Base-by-base conservation (phyloP, 441 rosid genomes). In the Jatropha multifida region DNA sequence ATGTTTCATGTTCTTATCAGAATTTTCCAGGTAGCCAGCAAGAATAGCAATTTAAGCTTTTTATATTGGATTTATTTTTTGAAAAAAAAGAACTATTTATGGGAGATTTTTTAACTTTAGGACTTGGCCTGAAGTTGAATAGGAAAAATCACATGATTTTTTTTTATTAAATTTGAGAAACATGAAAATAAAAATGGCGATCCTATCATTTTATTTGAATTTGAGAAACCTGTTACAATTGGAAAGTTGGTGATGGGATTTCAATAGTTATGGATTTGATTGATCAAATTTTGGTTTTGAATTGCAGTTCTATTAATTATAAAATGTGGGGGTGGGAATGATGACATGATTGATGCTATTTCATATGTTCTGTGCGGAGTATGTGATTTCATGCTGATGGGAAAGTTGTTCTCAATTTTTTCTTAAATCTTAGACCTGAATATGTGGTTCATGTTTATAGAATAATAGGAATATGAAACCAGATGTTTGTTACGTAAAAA, bases 1-100 rank as follows among this genome's bases (percentile, higher is more conserved):
- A 77, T 73, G 88, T 81, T 83, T 82, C 86, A 3, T 85, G 86
- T 75, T 81, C 89, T 38, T 83, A 79, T 72, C 82, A 84, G 32
- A 86, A 82, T 75, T 80, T 81, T 69, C 80, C 92, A 81, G 97
- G 98, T 93, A 82, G 42, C 69, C 56, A 10, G 63, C 41, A 37
- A 32, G 32, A 32, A 32, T 27, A 9, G n/a, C 66, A 59, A 72
- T 3, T 69, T 27, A 46, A 38, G 41, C 61, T 60, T 48, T 78
- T 26, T 51, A 56, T 56, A 26, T 20, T 6, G 2, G 23, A 9
- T 56, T 56, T n/a, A 56, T 32, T 32, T 32, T 32, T 32, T 32
- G 2, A 32, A 32, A 32, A 32, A 32, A 1, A 32, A 32, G 32
- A 56, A 56, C 8, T 56, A 2, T 56, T 56, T 1, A 0, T 59